Conservation (phyloP, 192 early-diverging fungal species). For the Podila horticola region DNA sequence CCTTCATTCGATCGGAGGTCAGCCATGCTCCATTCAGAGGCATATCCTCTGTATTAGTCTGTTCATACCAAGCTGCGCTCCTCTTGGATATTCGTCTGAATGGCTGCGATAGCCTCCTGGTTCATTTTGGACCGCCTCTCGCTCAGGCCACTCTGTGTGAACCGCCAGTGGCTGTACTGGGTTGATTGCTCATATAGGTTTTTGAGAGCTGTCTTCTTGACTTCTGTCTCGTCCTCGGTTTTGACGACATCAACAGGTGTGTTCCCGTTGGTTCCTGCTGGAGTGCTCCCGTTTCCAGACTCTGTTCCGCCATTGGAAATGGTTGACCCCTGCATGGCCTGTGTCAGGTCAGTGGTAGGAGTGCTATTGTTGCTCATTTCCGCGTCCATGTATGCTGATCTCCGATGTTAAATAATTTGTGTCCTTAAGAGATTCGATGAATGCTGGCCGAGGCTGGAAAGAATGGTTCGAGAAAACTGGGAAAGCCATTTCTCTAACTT, state of each 20-base stretch:
- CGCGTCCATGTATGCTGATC: background rate
- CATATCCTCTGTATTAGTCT: too few species aligned
- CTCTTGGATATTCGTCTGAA: constrained; percentile 63
- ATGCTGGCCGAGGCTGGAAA: background rate
- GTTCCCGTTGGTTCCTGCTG: too few species aligned
- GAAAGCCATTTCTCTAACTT: too few species aligned
- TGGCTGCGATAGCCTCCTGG: constrained; percentile 63
- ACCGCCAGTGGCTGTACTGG: constrained; percentile 81
- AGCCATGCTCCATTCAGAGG: too few species aligned
- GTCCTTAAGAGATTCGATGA: background rate
- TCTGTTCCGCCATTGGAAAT: background rate
- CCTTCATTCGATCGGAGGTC: too few species aligned
- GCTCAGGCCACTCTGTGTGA: constrained; percentile 62
- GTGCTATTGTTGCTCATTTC: background rate
- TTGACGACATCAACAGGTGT: background rate
- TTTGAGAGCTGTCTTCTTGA: constrained; percentile 26
- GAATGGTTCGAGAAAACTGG: too few species aligned
- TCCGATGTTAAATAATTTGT: background rate
- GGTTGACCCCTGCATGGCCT: background rate
- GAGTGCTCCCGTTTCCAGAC: background rate
- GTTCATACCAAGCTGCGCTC: constrained; percentile 54
- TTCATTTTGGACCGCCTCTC: constrained; percentile 69
- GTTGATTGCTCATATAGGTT: constrained; percentile 75
- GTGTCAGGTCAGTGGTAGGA: background rate
- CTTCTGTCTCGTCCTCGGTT: background rate